phyloP scores from a whole-genome alignment of 257 asterid genomes.

The Ophiorrhiza pumila region DNA sequence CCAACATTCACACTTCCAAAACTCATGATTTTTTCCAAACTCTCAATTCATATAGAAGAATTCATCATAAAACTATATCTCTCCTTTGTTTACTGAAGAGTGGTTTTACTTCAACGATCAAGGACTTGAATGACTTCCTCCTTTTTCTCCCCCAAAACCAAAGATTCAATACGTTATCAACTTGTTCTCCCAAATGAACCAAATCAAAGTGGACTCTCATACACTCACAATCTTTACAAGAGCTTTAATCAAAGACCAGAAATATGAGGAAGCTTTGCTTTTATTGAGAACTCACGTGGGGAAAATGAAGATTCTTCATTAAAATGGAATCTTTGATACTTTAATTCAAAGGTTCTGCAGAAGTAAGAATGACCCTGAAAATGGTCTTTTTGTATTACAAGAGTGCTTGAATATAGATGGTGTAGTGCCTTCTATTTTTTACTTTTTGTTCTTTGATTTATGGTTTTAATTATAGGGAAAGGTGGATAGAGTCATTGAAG shows the following conservation, averaged over 20 bases:
- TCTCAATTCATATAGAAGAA: conserved; percentile 13
- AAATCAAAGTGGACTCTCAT: conserved; percentile 34
- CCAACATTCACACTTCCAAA: neutral
- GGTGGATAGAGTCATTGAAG: conserved; percentile 61
- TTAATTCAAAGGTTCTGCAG: conserved; percentile 54
- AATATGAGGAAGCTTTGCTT: conserved; percentile 49
- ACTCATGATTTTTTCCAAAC: conserved; percentile 13
- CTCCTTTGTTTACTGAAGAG: conserved; percentile 50
- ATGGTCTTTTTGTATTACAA: conserved; percentile 41
- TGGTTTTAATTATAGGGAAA: conserved; percentile 48
- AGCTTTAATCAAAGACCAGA: conserved; percentile 49
- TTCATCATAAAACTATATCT: conserved; percentile 15
- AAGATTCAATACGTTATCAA: conserved; percentile 42
- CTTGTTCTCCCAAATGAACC: conserved; percentile 51
- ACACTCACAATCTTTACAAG: conserved; percentile 39
- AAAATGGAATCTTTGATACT: conserved; percentile 47
- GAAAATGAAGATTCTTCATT: conserved; percentile 24
- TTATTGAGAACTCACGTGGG: conserved; percentile 37
- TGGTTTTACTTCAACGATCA: conserved; percentile 57
- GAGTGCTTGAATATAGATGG: conserved; percentile 33
- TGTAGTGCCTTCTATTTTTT: conserved; percentile 56
- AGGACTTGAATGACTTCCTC: conserved; percentile 55
- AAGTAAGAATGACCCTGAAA: conserved; percentile 49
- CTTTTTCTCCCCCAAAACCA: conserved; percentile 38
- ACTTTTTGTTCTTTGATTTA: conserved; percentile 49